phyloP scores from a whole-genome alignment of 179 eudicot species.

The Drosera spatulata region DNA sequence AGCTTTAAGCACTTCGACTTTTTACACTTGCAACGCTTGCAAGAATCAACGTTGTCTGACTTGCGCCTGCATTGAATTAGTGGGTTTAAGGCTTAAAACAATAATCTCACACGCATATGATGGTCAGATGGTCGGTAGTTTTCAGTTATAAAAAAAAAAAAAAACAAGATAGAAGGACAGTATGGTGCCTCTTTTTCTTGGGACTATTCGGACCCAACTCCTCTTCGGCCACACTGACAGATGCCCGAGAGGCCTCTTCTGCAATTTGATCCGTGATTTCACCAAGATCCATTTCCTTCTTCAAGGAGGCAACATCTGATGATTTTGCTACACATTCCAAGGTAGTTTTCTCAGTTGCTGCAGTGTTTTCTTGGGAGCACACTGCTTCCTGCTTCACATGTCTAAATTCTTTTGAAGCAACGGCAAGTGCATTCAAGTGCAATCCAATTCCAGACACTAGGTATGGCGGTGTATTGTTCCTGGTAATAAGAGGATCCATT shows the following conservation, averaged over 20 bases:
- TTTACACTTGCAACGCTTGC: constrained; percentile 84
- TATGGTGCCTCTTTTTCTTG: constrained; percentile 64
- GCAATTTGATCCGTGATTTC: constrained; percentile 30
- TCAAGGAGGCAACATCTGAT: constrained; percentile 19
- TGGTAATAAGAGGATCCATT: constrained; percentile 19
- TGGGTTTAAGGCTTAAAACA: too few relatives aligned
- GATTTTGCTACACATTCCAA: constrained; percentile 24
- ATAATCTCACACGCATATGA: too few relatives aligned
- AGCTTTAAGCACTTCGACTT: constrained; percentile 84
- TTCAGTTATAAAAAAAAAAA: too few relatives aligned
- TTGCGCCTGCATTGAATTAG: constrained; percentile 34
- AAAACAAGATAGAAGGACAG: too few relatives aligned
- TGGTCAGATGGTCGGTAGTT: too few relatives aligned
- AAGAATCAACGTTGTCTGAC: constrained; percentile 41
- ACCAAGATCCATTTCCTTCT: constrained; percentile 17
- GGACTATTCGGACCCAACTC: constrained; percentile 64
- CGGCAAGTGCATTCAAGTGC: constrained; percentile 82
- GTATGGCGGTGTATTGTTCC: constrained; percentile 40
- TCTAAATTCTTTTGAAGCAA: constrained; percentile 41
- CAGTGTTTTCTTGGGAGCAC: constrained; percentile 23
- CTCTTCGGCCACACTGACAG: constrained; percentile 26
- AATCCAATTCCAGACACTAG: constrained; percentile 73
- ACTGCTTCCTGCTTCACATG: constrained; percentile 23
- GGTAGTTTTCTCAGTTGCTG: constrained; percentile 11
- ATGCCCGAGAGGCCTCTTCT: constrained; percentile 43